phyloP scores from a whole-genome alignment of 2,329 filamentous ascomycete genomes.

The Exutisphaerella laricina region DNA sequence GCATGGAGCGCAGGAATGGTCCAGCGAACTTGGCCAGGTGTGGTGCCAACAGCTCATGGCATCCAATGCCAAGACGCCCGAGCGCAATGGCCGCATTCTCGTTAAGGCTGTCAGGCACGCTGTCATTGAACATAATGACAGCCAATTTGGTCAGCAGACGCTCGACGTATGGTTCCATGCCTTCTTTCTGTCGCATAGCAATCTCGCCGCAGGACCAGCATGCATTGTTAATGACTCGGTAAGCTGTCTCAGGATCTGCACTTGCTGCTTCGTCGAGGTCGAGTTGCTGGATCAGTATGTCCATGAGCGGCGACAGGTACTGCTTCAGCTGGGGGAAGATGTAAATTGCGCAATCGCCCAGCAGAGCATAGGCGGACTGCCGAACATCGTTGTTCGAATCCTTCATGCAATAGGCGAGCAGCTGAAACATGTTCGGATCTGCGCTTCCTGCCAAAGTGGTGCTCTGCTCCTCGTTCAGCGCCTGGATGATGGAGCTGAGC shows the following conservation, averaged over 20 bases:
- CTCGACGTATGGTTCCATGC: slow-evolving; percentile 70
- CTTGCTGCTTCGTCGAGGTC: slow-evolving; percentile 65
- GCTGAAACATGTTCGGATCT: slow-evolving; percentile 80
- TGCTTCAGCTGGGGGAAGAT: slow-evolving; percentile 76
- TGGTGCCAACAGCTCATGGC: slow-evolving; percentile 68
- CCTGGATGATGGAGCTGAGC: slow-evolving; percentile 87
- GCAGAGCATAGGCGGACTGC: slow-evolving; percentile 89
- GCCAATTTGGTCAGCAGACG: slow-evolving; percentile 71
- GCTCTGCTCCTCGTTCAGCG: slow-evolving; percentile 67
- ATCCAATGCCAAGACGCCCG: slow-evolving; percentile 77
- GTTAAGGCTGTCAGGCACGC: slow-evolving; percentile 77
- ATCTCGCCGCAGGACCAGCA: slow-evolving; percentile 97
- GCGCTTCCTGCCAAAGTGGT: slow-evolving; percentile 69
- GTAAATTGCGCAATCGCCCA: slow-evolving; percentile 92
- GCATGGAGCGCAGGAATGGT: slow-evolving; percentile 75
- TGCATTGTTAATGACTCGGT: slow-evolving; percentile 94
- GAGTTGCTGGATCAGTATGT: slow-evolving; percentile 78
- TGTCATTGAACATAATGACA: slow-evolving; percentile 76
- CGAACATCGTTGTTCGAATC: slow-evolving; percentile 86
- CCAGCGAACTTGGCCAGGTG: slow-evolving; percentile 74
- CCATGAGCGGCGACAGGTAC: slow-evolving; percentile 67
- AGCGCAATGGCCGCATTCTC: slow-evolving; percentile 95
- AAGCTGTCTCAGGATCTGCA: slow-evolving; percentile 77
- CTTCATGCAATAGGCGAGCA: slow-evolving; percentile 87
- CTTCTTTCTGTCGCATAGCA: slow-evolving; percentile 66